These are phyloP conservation scores for Trypethelium eluteriae DNA, from an alignment of 495 filamentous ascomycete genomes.

Conservation along the genomic window DNA sequence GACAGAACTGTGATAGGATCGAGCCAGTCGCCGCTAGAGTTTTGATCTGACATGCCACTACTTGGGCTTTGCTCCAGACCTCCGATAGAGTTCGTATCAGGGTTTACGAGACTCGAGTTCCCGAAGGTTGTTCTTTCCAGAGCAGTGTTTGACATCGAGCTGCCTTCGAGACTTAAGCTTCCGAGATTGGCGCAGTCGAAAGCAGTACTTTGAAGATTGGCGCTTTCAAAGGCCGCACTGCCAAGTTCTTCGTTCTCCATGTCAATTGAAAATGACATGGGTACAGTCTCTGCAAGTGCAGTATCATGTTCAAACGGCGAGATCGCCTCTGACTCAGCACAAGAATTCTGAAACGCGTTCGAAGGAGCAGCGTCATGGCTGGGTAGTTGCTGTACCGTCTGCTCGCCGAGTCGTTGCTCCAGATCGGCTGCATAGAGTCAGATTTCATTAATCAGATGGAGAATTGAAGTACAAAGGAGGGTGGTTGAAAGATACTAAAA, in stretches of 20 bases:
- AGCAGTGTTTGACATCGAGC: neutral
- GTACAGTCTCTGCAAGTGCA: neutral
- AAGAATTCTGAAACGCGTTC: neutral
- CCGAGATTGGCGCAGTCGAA: neutral
- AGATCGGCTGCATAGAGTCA: neutral
- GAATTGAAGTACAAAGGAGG: neutral
- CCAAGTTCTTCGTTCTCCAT: neutral
- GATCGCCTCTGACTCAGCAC: neutral
- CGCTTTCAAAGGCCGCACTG: neutral
- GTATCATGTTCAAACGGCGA: neutral
- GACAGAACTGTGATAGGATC: neutral
- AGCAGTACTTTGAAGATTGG: neutral
- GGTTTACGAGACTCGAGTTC: neutral
- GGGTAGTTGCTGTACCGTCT: neutral
- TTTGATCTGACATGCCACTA: neutral
- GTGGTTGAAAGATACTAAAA: neutral
- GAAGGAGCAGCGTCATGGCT: neutral
- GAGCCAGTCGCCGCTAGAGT: neutral
- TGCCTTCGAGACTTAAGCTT: neutral
- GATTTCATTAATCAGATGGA: neutral
- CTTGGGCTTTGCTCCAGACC: neutral
- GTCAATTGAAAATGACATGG: neutral
- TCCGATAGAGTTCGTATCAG: neutral
- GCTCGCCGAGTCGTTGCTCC: neutral
- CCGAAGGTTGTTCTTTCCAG: neutral